Base-by-base conservation (phyloP, 1,139 yeast species). In the Suhomyces bolitotheri region DNA sequence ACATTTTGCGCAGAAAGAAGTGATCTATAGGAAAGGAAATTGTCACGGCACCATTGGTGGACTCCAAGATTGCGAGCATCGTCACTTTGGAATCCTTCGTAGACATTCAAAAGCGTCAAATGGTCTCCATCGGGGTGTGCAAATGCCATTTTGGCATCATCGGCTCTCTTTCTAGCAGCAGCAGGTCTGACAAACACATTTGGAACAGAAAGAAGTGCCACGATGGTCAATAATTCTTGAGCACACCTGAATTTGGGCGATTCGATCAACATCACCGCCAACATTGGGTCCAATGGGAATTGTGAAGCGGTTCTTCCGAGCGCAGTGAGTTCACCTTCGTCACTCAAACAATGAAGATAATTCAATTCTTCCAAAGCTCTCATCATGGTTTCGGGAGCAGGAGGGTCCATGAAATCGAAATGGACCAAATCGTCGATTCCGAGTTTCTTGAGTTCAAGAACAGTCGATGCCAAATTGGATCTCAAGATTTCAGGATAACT, bases 371-470 rank as follows among this genome's bases (percentile, higher is more conserved):
- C 98, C 49, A 92, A 70, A 0, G 98, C 97, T 59, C 97, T 77
- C 97, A 92, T 90, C 98, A 92, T 92, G 7, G 98, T 92, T 62
- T 92, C 98, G 4, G 97, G 97, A 1, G 98, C 97, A n/a, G 98
- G 98, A 7, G 98, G 97, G 56, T 92, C 98, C 96, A 92, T 92
- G 55, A 92, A 92, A 60, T 92, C 98, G 57, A 92, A 92, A 62
- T 92, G 97, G 21, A 92, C 98, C 56, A 92, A 76, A 62, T 92
- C 98, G 56, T 92, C 96, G 47, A 92, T 78, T 14, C 97, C 97
- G 43, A 92, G 74, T 62, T 92, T 92, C 61, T 92, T 92, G 60
- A 92, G 73, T 60, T 92, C 96, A 43, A 92, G 68, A 19, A 92
- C 97, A 0, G 97, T 92, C 26, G 90, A 84, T 13, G 97, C 84